Evolutionary conservation across 805 yeast genomes (phyloP).

Genomic region (Candida maris): DNA sequence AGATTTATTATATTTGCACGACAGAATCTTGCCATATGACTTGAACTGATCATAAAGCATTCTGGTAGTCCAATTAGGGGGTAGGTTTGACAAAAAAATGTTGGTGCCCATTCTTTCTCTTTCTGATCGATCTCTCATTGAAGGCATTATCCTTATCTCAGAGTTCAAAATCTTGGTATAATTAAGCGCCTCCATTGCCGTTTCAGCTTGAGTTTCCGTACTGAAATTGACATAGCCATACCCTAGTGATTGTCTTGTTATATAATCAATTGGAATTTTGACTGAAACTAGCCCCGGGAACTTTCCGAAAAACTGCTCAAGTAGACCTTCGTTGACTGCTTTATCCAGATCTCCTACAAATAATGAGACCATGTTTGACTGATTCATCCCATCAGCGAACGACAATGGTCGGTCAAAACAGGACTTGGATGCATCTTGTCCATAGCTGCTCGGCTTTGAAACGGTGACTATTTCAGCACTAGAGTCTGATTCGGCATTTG

Average conservation of each 20-base stretch:
- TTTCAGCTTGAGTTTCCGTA: conserved; percentile 45
- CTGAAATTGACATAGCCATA: conserved; percentile 71
- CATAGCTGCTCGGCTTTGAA: conserved; percentile 4
- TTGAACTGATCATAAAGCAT: conserved; percentile 27
- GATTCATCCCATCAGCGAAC: neutral
- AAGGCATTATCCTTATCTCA: conserved; percentile 55
- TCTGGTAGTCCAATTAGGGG: conserved; percentile 32
- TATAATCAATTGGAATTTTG: conserved; percentile 55
- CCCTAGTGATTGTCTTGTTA: conserved; percentile 56
- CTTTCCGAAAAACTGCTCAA: conserved; percentile 41
- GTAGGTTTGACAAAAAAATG: conserved; percentile 46
- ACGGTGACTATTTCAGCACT: conserved; percentile 20
- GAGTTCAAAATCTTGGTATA: conserved; percentile 37
- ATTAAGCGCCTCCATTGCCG: conserved; percentile 57
- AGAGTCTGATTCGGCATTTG: conserved; percentile 13
- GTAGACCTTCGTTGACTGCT: conserved; percentile 44
- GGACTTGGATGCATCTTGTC: neutral
- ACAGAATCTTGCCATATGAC: conserved; percentile 25
- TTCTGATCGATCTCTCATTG: conserved; percentile 40
- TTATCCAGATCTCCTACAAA: conserved; percentile 63
- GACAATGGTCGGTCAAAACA: too few relatives aligned
- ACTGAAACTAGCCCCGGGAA: conserved; percentile 50
- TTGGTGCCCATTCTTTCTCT: conserved; percentile 47
- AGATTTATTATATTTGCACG: conserved; percentile 28
- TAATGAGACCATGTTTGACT: conserved; percentile 31